Base-by-base conservation (phyloP, 768 basidiomycete species). In the Clavaria fumosa region DNA sequence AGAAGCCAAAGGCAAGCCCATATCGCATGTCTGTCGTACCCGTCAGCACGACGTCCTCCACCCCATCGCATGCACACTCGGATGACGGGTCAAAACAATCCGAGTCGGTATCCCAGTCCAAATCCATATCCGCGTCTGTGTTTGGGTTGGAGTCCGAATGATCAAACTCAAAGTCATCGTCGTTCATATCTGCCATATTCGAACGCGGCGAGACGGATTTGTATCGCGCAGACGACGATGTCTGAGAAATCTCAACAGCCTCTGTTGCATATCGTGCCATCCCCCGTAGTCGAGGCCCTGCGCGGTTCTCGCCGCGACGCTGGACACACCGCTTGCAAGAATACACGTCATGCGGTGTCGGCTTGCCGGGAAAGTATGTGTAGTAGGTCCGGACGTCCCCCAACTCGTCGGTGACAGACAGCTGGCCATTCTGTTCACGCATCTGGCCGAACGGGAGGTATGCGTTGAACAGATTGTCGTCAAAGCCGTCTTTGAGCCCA, bases 31-130 rank as follows among this genome's bases (percentile, higher is more conserved):
- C 70, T 12, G 72, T 74, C 71, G 73, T 42, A 37, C 78, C 78
- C 9, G 67, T 69, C 43, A 81, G 52, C 21, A 78, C 58, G 32
- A 75, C 67, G 45, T 82, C 78, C 38, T 54, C 55, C 4, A 78
- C 62, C 1, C 78, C 77, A 22, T 58, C 50, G 38, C 80, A 81
- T 3, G 40, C 32, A 22, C 19, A 27, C 17, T 47, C 47, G 4
- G 40, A 46, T 23, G 56, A 4, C 17, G 3, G n/a, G n/a, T n/a
- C n/a, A n/a, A n/a, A n/a, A n/a, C n/a, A n/a, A n/a, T n/a, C n/a
- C n/a, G n/a, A n/a, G n/a, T n/a, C n/a, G n/a, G n/a, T n/a, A n/a
- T n/a, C n/a, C n/a, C n/a, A n/a, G n/a, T n/a, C 15, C 12, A 4
- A 4, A 19, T 19, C n/a, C 15, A 42, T 42, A 28, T 41, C 43